Base-by-base conservation (phyloP, 805 yeast genomes). In the Candida alai region DNA sequence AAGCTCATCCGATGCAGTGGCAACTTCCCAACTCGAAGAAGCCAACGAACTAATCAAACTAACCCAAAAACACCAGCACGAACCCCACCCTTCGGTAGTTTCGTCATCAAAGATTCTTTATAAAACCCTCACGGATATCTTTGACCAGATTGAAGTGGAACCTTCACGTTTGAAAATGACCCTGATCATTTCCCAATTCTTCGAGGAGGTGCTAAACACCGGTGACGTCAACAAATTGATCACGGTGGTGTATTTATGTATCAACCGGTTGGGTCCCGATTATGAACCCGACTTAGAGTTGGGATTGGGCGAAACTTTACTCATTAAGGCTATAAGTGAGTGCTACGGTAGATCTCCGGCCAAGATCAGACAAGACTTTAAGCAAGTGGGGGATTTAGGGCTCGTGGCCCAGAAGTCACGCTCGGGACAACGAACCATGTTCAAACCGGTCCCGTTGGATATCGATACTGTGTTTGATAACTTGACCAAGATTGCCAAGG, bases 241-340 rank as follows among this genome's bases (percentile, higher is more conserved):
- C 5, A 77, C 75, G 36, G 78, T 86, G 2, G 83, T 89, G 1
- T 93, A 90, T 48, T 69, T 93, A 12, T 84, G 84, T 60, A 88
- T 90, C 53, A 90, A 90, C 54, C 67, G 90, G 41, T 62, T 89
- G 7, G 96, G 97, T 0, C 98, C 98, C 0, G 98, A 93, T 55
- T 93, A 93, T 52, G 96, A 87, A 52, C 70, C 72, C 2, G 97
- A 94, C 19, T 63, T 90, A 37, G 98, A 93, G 52, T 66, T 93
- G 17, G 98, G 98, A 0, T 69, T 93, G 2, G 98, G 98, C 12
- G 98, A 93, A 56, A 79, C 94, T 2, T 54, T 93, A 8, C 63
- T 93, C 18, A 78, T 89, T 49, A 93, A 89, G 51, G 93, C 97
- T 0, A 76, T 93, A 25, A 78, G 88, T 22, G 95, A 85, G 51